Base-by-base conservation (phyloP, 1,284 basidiomycete genomes). In the Peniophora sp. region DNA sequence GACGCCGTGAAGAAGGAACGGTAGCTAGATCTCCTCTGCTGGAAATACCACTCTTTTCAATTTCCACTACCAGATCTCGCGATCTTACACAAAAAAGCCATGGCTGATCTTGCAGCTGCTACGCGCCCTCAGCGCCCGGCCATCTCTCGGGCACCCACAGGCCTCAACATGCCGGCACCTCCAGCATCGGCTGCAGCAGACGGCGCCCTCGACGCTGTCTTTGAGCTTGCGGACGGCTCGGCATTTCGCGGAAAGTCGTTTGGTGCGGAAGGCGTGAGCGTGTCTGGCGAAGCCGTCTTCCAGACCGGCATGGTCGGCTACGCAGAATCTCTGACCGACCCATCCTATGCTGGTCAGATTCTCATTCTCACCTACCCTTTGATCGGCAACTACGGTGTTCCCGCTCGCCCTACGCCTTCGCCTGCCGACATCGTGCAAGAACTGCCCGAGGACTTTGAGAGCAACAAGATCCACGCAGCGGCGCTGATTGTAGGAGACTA, bases 251-350 rank as follows among this genome's bases (percentile, higher is more conserved):
- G 97, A 47, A 86, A 92, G 65, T 92, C 89, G 65, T 99, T 99
- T 65, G 97, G 97, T 62, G 93, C 93, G 2, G 77, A 90, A 61
- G 81, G 80, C 51, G 96, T 93, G 74, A 95, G 91, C 67, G 77
- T 97, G 48, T 81, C 94, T 19, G 97, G 97, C 61, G 97, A 99
- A 81, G 98, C 96, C 68, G 97, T 99, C 65, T 99, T 99, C 75
- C 96, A 98, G 75, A 99, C 97, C 50, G 95, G 95, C 53, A 97
- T 99, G 96, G 94, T 99, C 55, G 97, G 97, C 45, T 99, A 99
- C 70, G 95, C 94, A 54, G 97, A 99, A 66, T 98, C 97, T 16
- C 75, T 99, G 57, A 99, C 97, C 48, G 97, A 99, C 69, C 97
- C 97, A 16, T 99, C 97, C 2, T 99, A 99, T 72, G 88, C 96